Percentiles rank a stretch among this genome's conserved stretches.
phyloP scores from a whole-genome alignment of 352 stramenopile species.

The Aphanomyces astaci region DNA sequence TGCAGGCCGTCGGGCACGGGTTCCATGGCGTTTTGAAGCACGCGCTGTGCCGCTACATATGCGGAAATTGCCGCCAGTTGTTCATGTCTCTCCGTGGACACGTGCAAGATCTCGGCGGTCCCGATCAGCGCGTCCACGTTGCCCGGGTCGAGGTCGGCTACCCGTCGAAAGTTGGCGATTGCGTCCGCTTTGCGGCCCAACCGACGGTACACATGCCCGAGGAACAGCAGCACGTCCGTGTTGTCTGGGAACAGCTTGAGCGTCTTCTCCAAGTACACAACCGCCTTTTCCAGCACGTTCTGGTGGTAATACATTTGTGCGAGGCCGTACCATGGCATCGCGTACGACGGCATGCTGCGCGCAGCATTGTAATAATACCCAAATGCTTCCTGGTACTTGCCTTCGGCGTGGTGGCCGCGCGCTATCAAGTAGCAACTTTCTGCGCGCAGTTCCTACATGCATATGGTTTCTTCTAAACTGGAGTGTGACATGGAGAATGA shows the following conservation, averaged over 20 bases:
- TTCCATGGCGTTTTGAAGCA: conserved; percentile 78
- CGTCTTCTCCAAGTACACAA: conserved; percentile 80
- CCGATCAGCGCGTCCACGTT: conserved; percentile 80
- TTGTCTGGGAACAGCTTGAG: conserved; percentile 86
- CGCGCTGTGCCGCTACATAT: conserved; percentile 81
- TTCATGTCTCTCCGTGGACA: conserved; percentile 73
- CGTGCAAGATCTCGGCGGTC: conserved; percentile 71
- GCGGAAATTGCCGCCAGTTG: conserved; percentile 86
- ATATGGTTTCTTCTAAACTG: no score
- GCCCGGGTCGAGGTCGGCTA: conserved; percentile 76
- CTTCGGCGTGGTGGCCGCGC: conserved; percentile 89
- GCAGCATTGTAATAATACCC: conserved; percentile 95
- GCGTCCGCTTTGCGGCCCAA: conserved; percentile 75
- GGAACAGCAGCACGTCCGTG: conserved; percentile 71
- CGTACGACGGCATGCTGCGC: conserved; percentile 78
- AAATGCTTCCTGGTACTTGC: conserved; percentile 93
- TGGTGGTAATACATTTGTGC: conserved; percentile 88
- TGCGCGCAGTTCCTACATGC: conserved; percentile 82
- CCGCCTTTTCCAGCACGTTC: conserved; percentile 75
- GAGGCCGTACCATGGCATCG: conserved; percentile 76
- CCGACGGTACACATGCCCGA: conserved; percentile 76
- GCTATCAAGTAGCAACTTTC: conserved; percentile 96
- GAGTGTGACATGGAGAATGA: no score
- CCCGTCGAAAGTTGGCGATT: conserved; percentile 65
- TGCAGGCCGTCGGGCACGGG: conserved; percentile 76